Evolutionary conservation across 352 stramenopile genomes (phyloP), one percentile per base, ranked within the genome.

Genomic region (Globisporangium okanoganense): DNA sequence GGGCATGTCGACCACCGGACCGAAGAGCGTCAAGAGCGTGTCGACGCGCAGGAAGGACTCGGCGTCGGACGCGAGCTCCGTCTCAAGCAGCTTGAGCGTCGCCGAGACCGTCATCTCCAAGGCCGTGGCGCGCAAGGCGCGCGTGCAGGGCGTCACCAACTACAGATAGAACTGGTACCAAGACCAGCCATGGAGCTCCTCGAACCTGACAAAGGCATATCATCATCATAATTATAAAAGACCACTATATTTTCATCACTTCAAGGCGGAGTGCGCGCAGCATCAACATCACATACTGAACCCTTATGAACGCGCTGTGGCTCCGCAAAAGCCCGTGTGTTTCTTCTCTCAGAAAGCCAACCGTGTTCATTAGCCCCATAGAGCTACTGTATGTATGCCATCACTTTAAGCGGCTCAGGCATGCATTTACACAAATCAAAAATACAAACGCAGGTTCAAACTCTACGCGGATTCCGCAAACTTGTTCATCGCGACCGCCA

Each of bases 21-120:
- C 72, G 36, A 78, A 77, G 51, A 90, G 80, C 22, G 78, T 82
- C 27, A 83, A 81, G 47, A 90, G 78, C 60, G 67, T 73, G 2
- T 58, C 76, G 29, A 86, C 66, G 1, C 69, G 68, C 14, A 64
- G 66, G 24, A 87, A 87, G 70, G 75, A 82, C 43, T 66, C 69
- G 41, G 63, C 66, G 3, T 90, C 72, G 5, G 78, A 90, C 56
- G 75, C 78, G 27, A 81, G 72, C 65, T 90, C 79, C 1, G 68
- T 92, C 13, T 78, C 81, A 57, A 89, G 75, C 52, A 81, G 69
- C 18, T 67, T 87, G 12, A 75, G 67, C 8, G 82, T 93, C 5
- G 84, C 84, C 0, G 84, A 93, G 47, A 81, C 84, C 0, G 75
- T 91, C 54, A 93, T 93, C 49, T 91, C 84, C 22, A 82, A 86